Evolutionary conservation across 1,284 basidiomycete genomes (phyloP).

Genomic region (Cystobasidium pallidum): DNA sequence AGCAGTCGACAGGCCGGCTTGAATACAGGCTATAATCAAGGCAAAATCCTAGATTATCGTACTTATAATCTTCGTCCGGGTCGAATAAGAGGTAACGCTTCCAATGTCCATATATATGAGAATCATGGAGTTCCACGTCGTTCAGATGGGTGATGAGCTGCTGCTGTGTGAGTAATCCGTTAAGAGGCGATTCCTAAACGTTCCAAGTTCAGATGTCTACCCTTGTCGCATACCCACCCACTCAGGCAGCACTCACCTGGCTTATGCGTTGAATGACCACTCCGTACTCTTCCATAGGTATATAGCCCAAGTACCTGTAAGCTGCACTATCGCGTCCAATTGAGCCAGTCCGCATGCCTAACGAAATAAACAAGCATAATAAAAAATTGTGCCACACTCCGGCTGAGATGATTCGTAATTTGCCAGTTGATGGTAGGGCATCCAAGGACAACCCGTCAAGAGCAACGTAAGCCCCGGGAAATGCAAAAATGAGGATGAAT

Average conservation of each 20-base stretch:
- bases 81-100: conserved; percentile 18
- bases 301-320: conserved; percentile 3
- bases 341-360: neutral
- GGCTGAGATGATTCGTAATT: conserved; percentile 44
- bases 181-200: neutral
- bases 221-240: neutral
- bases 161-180: conserved; percentile 12
- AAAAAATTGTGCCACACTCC: conserved; percentile 49
- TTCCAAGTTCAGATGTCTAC: neutral
- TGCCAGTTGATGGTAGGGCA: conserved; percentile 2
- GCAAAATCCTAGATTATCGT: conserved; percentile 35
- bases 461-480: conserved; percentile 48
- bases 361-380: conserved; percentile 4
- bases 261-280: conserved; percentile 24
- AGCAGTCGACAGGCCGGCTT: conserved; percentile 16
- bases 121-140: conserved; percentile 48
- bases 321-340: neutral
- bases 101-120: conserved; percentile 25
- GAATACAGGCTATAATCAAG: neutral
- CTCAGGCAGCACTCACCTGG: conserved; percentile 1
- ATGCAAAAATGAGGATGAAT: conserved; percentile 42
- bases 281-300: conserved; percentile 8
- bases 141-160: conserved; percentile 45
- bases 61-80: neutral
- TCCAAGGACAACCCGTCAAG: conserved; percentile 19